Evolutionary conservation across 371 early-diverging fungal genomes (phyloP).

Genomic region (Mucor mucedo): DNA sequence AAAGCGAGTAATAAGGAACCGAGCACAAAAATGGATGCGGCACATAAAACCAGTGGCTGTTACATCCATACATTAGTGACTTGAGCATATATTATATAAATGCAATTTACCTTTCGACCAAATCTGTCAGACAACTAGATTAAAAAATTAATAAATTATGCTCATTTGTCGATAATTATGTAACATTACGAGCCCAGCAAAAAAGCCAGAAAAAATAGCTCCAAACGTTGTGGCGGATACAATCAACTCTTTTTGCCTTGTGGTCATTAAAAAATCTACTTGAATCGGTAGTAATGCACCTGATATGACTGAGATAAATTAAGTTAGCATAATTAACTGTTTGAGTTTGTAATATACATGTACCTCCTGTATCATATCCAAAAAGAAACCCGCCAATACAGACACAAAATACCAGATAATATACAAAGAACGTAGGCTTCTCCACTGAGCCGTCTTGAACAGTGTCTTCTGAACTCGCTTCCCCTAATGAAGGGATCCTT

Average conservation of each 20-base stretch:
- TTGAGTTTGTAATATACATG: neutral
- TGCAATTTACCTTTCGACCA: conserved; percentile 47
- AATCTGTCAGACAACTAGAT: conserved; percentile 38
- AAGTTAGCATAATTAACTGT: neutral
- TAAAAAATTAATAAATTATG: neutral
- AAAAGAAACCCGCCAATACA: conserved; percentile 70
- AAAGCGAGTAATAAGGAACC: conserved; percentile 72
- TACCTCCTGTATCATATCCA: conserved; percentile 74
- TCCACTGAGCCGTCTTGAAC: neutral
- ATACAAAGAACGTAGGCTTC: conserved; percentile 30
- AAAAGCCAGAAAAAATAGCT: conserved; percentile 66
- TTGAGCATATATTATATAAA: neutral
- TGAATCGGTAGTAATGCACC: conserved; percentile 60
- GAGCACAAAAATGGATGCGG: conserved; percentile 68
- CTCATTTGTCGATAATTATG: neutral
- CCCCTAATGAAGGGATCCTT: conserved; percentile 6
- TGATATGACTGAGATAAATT: conserved; percentile 46
- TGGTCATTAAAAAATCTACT: conserved; percentile 62
- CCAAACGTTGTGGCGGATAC: conserved; percentile 69
- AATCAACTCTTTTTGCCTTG: conserved; percentile 59
- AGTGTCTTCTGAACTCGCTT: conserved; percentile 20
- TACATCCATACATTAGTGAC: neutral
- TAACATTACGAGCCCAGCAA: conserved; percentile 55
- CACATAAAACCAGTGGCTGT: conserved; percentile 64
- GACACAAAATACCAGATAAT: conserved; percentile 55